Evolutionary conservation across 306 rosid genomes (phyloP).

Genomic region (Sesbania bispinosa): DNA sequence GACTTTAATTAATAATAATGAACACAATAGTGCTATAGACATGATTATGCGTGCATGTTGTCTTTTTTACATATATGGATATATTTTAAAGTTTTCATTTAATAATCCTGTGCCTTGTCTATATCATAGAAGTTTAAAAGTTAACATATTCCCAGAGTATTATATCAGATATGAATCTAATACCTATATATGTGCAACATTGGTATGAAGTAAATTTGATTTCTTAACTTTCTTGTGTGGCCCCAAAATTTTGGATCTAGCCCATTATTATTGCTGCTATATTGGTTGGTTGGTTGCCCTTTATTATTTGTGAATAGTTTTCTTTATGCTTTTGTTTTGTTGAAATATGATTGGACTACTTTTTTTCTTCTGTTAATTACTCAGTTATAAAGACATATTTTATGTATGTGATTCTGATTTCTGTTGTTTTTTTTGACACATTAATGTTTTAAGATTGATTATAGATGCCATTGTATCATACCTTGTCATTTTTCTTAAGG

Average conservation of each 20-base stretch:
- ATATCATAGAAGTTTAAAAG: background rate
- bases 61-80: background rate
- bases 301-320: background rate
- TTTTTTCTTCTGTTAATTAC: background rate
- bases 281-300: background rate
- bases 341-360: background rate
- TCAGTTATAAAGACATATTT: background rate
- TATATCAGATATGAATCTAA: background rate
- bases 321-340: background rate
- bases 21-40: background rate
- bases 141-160: background rate
- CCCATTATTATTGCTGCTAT: background rate
- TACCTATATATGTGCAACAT: background rate
- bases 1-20: background rate
- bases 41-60: background rate
- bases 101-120: background rate
- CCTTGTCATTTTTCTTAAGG: background rate
- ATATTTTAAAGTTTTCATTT: background rate
- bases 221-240: background rate
- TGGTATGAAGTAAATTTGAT: background rate
- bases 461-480: background rate
- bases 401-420: background rate
- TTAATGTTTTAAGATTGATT: background rate
- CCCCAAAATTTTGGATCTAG: background rate
- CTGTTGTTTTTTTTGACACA: background rate